Evolutionary conservation across 441 rosid species (phyloP).

Genomic region (Erysimum pusillum): DNA sequence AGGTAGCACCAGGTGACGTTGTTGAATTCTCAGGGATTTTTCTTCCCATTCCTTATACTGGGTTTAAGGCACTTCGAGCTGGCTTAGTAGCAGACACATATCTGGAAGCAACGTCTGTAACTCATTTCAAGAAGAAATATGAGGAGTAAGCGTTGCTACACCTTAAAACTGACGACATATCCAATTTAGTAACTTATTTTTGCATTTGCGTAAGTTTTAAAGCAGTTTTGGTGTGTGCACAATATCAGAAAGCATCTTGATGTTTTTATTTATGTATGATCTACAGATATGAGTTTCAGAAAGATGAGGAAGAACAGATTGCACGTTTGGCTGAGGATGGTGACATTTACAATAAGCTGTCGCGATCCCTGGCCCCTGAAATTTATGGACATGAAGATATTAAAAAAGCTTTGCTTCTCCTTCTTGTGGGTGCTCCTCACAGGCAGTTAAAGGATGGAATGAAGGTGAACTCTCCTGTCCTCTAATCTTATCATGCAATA

Average conservation of each 20-base stretch:
- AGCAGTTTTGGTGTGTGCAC: conserved; percentile 14
- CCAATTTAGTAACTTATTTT: conserved; percentile 13
- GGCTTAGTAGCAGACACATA: conserved; percentile 98
- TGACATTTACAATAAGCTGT: conserved; percentile 92
- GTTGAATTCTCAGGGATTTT: conserved; percentile 98
- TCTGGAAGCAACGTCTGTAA: conserved; percentile 92
- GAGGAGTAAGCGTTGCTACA: conserved; percentile 79
- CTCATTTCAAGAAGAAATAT: conserved; percentile 96
- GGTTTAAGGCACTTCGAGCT: conserved; percentile 97
- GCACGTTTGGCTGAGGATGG: conserved; percentile 95
- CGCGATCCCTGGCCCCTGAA: conserved; percentile 96
- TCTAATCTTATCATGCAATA: conserved; percentile 5
- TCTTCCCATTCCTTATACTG: conserved; percentile 96
- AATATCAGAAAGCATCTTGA: conserved; percentile 19
- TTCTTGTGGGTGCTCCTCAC: conserved; percentile 99
- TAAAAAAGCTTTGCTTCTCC: conserved; percentile 94
- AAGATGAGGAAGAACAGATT: conserved; percentile 92
- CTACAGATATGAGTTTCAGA: conserved; percentile 86
- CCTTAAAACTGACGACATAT: conserved; percentile 9
- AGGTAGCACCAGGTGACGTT: conserved; percentile 98
- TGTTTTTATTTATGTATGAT: conserved; percentile 8
- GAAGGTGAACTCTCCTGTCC: conserved; percentile 68
- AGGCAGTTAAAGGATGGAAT: conserved; percentile 95
- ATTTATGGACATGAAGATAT: conserved; percentile 99
- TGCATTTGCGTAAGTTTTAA: conserved; percentile 9